Base-by-base conservation (phyloP, 2,329 filamentous ascomycete species). In the Colletotrichum sp. region DNA sequence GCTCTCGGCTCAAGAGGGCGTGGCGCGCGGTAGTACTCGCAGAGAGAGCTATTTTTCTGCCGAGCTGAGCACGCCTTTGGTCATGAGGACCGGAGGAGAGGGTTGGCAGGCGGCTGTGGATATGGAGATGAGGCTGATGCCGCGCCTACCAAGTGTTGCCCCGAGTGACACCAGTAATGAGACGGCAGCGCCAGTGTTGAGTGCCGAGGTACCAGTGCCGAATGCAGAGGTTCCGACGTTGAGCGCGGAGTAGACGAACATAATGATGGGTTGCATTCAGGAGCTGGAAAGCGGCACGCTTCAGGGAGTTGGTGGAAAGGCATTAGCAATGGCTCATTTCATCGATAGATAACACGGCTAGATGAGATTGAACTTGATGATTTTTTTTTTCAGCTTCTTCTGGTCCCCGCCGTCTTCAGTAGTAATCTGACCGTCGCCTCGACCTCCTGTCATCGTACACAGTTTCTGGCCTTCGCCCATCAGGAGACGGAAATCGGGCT, bases 1-100 rank as follows among this genome's bases (percentile, higher is more conserved):
- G 64, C 90, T 94, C 70, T 94, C 94, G 43, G 95, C 95, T 1
- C 85, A 96, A 1, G 95, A 97, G 82, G 94, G 94, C 16, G 93
- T 94, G 2, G 88, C 90, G 70, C 90, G 95, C 76, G 88, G 89
- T 34, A 91, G 86, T 4, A 94, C 93, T 9, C 89, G 95, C 56
- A 88, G 91, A 65, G 94, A 96, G 76, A 89, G 89, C 74, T 97
- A 95, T 88, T 96, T 97, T 80, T 87, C 89, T 1, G 87, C 89
- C 5, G 86, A 87, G 13, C 82, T 95, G 12, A 92, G 94, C 79
- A 87, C 91, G 5, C 82, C 87, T 3, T 84, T 90, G 26, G 91
- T 96, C 4, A 87, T 95, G 84, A 86, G 85, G n/a, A 96, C 95
- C 0, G 92, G 91, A 0, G 85, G 87, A 6, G 78, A 83, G 15